Evolutionary conservation across 1,139 yeast genomes (phyloP), one percentile per base, ranked within the genome.

Genomic region (Hanseniaspora uvarum): DNA sequence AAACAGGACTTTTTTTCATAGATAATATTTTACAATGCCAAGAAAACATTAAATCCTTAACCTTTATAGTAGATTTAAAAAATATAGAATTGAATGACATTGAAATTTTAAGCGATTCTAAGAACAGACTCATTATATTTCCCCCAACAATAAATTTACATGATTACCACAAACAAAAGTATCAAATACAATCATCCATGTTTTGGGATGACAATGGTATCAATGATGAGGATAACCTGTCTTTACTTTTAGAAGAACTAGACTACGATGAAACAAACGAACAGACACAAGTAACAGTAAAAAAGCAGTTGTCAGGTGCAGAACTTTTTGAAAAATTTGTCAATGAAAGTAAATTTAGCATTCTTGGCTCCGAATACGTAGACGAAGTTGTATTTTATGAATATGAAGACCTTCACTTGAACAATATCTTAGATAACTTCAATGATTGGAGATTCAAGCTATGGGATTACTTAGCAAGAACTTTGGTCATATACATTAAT

Each of bases 381-480:
- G 28, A 21, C 1, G 48, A 50, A 23, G 34, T 44, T 14, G 14
- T 14, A 10, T 50, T 50, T 19, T 50, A 14, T 37, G 53, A 50
- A 16, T 50, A 50, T 16, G 48, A 43, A 16, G 31, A 44, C 21
- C 39, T 50, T 2, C 31, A 46, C 5, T 37, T 44, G 10, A 11
- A 12, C 10, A 37, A 43, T 18, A 53, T 44, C 23, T 12, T 31
- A 11, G 45, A 43, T 5, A 31, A 48, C 39, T 44, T 26, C 28
- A 44, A 24, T 16, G 43, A 44, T 23, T 50, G 48, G 47, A 38
- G 34, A 23, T 48, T 47, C 37, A 39, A 45, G 53, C 74, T 81
- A 61, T 84, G 83, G 4, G 70, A 72, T 46, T 80, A 77, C 61
- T 52, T 83, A 10, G 73, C 79, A 2, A 68, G 73, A 50, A 63